Evolutionary conservation across 129 eudicot genomes (phyloP).

Genomic region (Sambucus nigra): DNA sequence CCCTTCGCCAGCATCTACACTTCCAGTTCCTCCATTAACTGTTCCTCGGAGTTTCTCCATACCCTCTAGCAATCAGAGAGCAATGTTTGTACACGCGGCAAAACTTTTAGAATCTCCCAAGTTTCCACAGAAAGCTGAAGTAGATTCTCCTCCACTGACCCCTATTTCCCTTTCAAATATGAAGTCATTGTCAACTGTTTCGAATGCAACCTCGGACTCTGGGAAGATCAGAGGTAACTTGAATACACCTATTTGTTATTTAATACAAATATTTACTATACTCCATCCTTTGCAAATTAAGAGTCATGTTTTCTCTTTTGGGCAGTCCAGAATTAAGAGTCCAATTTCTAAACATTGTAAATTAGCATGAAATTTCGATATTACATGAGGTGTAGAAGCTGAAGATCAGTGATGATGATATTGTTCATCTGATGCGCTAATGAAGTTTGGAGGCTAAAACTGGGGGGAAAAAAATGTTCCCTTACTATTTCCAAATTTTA

Average conservation of each 20-base stretch:
- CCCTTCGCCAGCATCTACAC: slow-evolving; percentile 38
- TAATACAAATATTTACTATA: too few species aligned
- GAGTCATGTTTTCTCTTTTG: too few species aligned
- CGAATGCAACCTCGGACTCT: slow-evolving; percentile 26
- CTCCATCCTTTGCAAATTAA: too few species aligned
- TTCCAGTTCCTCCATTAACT: slow-evolving; percentile 61
- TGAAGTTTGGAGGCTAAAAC: too few species aligned
- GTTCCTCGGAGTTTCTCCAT: slow-evolving; percentile 69
- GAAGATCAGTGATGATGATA: too few species aligned
- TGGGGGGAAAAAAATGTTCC: too few species aligned
- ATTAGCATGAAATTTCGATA: too few species aligned
- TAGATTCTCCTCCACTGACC: slow-evolving; percentile 71
- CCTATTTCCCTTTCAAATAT: slow-evolving; percentile 52
- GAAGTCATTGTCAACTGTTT: slow-evolving; percentile 32
- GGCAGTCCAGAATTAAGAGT: too few species aligned
- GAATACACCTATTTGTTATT: neutral
- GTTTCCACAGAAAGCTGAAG: slow-evolving; percentile 24
- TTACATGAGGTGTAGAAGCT: too few species aligned
- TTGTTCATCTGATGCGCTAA: neutral
- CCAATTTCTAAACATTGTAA: too few species aligned
- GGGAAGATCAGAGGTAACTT: slow-evolving; percentile 50
- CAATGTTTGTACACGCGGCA: slow-evolving; percentile 21
- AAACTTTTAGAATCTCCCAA: slow-evolving; percentile 35
- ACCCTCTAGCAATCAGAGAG: slow-evolving; percentile 58
- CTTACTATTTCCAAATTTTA: too few species aligned